Conservation (phyloP, 768 basidiomycete genomes). For the Suillus fuscotomentosus region DNA sequence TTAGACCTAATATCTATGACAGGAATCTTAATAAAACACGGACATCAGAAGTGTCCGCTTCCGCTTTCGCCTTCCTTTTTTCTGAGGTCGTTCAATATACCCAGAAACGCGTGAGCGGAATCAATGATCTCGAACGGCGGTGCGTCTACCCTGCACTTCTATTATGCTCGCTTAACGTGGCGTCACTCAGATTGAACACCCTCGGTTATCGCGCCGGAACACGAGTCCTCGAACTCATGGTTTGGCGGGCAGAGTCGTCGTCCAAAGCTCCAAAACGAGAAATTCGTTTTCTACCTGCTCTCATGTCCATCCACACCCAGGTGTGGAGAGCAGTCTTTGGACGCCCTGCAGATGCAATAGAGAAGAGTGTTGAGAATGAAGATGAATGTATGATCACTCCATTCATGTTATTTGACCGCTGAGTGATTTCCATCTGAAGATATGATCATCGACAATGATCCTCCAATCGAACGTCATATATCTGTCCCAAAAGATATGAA, state of each 20-base stretch:
- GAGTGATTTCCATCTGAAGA: conserved; percentile 44
- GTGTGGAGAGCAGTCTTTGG: conserved; percentile 95
- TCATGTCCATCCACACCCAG: conserved; percentile 94
- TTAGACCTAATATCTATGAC: conserved; percentile 83
- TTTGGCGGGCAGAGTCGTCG: conserved; percentile 73
- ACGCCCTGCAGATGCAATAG: conserved; percentile 90
- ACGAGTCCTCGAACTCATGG: conserved; percentile 83
- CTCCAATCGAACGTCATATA: conserved; percentile 86
- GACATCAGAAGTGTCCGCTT: conserved; percentile 75
- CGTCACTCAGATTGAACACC: conserved; percentile 70
- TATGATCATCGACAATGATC: conserved; percentile 98
- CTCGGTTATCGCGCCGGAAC: conserved; percentile 91
- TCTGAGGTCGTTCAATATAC: conserved; percentile 95
- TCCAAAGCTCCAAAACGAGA: conserved; percentile 93
- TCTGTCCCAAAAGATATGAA: conserved; percentile 95
- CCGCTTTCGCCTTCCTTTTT: conserved; percentile 88
- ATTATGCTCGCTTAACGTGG: not conserved
- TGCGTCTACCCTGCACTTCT: conserved; percentile 31
- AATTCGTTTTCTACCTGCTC: conserved; percentile 83
- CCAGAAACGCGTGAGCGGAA: conserved; percentile 91
- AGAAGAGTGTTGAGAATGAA: conserved; percentile 93
- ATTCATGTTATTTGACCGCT: conserved; percentile 7
- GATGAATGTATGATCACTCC: conserved; percentile 75
- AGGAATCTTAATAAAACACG: conserved; percentile 86
- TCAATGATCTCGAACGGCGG: conserved; percentile 94